Percentiles rank a stretch among this genome's conserved stretches.
These are phyloP conservation scores for Phytophthora meadii DNA, from an alignment of 352 stramenopile genomes.

Conservation along the genomic window DNA sequence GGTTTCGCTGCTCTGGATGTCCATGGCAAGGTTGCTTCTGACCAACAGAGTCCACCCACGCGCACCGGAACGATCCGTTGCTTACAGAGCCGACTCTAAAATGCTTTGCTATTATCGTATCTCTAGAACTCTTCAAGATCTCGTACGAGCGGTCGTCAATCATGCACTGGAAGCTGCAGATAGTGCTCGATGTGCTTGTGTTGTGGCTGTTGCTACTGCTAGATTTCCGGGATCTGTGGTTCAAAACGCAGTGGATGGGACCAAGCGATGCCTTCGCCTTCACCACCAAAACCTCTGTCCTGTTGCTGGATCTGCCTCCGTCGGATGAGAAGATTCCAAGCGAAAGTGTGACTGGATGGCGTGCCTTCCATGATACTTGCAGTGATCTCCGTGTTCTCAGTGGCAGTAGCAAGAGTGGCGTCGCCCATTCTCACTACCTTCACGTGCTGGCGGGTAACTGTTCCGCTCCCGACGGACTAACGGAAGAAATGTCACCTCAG, in stretches of 20 bases:
- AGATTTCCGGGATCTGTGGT: conserved; percentile 57
- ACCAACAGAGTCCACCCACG: conserved; percentile 10
- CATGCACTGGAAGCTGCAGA: conserved; percentile 41
- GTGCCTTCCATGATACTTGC: conserved; percentile 48
- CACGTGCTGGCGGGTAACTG: conserved; percentile 41
- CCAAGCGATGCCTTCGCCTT: conserved; percentile 54
- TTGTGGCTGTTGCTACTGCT: conserved; percentile 45
- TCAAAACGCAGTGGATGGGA: conserved; percentile 63
- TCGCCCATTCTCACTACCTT: conserved; percentile 37
- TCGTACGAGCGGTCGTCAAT: conserved; percentile 4
- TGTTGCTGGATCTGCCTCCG: conserved; percentile 12
- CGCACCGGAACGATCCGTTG: conserved; percentile 25
- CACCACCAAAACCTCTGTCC: conserved; percentile 32
- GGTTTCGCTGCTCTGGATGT: no score
- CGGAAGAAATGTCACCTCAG: conserved; percentile 20
- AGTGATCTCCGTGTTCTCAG: conserved; percentile 29
- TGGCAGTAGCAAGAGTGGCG: conserved; percentile 16
- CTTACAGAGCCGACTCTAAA: not conserved
- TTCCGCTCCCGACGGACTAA: conserved; percentile 20
- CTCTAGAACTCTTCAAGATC: no score
- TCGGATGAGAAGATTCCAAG: not conserved
- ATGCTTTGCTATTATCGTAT: no score
- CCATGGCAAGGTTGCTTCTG: not conserved
- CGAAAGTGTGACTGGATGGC: conserved; percentile 44
- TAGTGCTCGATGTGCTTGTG: conserved; percentile 35